Conservation (phyloP, 2,329 filamentous ascomycete genomes). For the Sclerotinia glacialis region DNA sequence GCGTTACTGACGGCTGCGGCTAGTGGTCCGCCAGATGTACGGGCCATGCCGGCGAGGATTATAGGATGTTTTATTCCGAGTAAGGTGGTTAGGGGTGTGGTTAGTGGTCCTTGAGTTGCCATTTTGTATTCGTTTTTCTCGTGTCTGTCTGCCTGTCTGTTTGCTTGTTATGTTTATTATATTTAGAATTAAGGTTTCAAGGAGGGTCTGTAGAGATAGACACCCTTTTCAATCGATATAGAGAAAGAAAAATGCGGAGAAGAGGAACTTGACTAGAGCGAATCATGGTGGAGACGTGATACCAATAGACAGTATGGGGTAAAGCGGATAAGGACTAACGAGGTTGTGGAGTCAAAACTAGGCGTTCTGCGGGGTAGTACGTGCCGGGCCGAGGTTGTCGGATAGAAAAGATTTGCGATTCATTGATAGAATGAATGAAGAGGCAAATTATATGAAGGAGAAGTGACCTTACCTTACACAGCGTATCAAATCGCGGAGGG, state of each 20-base stretch:
- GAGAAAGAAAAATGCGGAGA: neutral
- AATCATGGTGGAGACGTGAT: neutral
- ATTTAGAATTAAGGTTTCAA: neutral
- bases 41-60: conserved; percentile 90
- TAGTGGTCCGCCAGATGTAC: conserved; percentile 72
- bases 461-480: no score
- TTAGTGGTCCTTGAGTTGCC: conserved; percentile 46
- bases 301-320: conserved; percentile 4
- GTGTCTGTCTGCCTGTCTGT: neutral
- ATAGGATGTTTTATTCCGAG: conserved; percentile 85
- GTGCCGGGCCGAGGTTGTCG: conserved; percentile 10
- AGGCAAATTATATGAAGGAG: neutral
- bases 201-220: neutral
- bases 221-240: neutral
- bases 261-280: neutral
- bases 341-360: neutral
- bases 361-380: conserved; percentile 4
- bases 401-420: conserved; percentile 6
- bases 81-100: conserved; percentile 74
- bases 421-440: neutral
- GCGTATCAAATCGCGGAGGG: neutral
- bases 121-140: conserved; percentile 2
- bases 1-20: conserved; percentile 81
- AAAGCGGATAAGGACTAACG: neutral
- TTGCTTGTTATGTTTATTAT: neutral